Evolutionary conservation across 2,329 filamentous ascomycete species (phyloP).

Genomic region (Aspergillus niger): DNA sequence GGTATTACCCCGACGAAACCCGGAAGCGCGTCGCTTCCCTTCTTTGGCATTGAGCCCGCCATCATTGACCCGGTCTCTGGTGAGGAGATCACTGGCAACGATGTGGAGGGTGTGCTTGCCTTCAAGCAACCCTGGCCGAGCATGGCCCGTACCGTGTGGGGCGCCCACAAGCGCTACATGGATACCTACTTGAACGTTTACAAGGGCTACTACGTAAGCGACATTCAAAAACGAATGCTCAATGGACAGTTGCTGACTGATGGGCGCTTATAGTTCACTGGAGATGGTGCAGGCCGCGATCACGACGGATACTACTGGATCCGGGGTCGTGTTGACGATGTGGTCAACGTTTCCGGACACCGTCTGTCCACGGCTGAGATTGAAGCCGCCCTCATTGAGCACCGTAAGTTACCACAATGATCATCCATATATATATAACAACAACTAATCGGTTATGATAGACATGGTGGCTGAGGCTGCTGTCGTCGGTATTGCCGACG

Average conservation of each 20-base stretch:
- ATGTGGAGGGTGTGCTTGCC: slow-evolving; percentile 93
- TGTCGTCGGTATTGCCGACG: slow-evolving; percentile 89
- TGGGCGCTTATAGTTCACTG: slow-evolving; percentile 47
- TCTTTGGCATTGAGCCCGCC: slow-evolving; percentile 96
- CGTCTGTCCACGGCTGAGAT: slow-evolving; percentile 97
- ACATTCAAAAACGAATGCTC: not conserved
- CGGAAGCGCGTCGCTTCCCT: slow-evolving; percentile 90
- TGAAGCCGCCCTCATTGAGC: slow-evolving; percentile 93
- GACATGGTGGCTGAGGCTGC: slow-evolving; percentile 80
- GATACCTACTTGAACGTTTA: slow-evolving; percentile 98
- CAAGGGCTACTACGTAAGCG: slow-evolving; percentile 91
- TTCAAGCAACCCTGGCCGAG: slow-evolving; percentile 99
- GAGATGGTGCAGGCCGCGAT: slow-evolving; percentile 89
- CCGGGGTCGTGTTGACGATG: slow-evolving; percentile 94
- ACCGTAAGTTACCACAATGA: slow-evolving; percentile 54
- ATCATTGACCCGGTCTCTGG: slow-evolving; percentile 97
- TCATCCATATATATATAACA: not conserved
- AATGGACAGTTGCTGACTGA: slow-evolving; percentile 2
- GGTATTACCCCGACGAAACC: slow-evolving; percentile 96
- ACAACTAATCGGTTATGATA: slow-evolving; percentile 25
- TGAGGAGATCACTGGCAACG: slow-evolving; percentile 89
- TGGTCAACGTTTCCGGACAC: slow-evolving; percentile 97
- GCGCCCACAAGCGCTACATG: slow-evolving; percentile 97
- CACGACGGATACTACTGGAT: slow-evolving; percentile 99
- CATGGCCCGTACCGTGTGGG: slow-evolving; percentile 97